A percentile compares a stretch with the other conserved stretches of the same genome.
Evolutionary conservation across 495 filamentous ascomycete genomes (phyloP).

Genomic region (Penicillium bialowiezense): DNA sequence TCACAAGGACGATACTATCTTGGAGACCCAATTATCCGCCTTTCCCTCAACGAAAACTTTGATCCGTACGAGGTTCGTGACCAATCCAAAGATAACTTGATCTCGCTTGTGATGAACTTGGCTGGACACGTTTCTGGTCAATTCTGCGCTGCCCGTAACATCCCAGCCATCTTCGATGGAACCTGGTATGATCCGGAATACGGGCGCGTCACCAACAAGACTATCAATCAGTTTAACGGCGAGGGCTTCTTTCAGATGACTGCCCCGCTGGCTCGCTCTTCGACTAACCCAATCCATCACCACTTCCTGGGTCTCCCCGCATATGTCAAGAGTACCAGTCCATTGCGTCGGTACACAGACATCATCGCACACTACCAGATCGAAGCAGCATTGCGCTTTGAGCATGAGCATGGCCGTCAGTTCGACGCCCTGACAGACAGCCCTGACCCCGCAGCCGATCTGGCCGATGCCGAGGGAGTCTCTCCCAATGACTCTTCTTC

Average conservation of each 20-base stretch:
- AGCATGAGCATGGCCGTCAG: slow-evolving; percentile 51
- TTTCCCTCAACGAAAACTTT: slow-evolving; percentile 18
- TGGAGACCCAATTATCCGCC: slow-evolving; percentile 55
- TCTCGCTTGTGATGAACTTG: slow-evolving; percentile 71
- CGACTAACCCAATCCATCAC: slow-evolving; percentile 51
- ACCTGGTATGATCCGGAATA: slow-evolving; percentile 60
- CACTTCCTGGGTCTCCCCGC: slow-evolving; percentile 60
- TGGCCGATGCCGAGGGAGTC: not conserved
- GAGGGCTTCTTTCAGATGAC: slow-evolving; percentile 29
- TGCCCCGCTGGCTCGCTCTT: slow-evolving; percentile 50
- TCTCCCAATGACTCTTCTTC: not conserved
- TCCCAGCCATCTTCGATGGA: slow-evolving; percentile 76
- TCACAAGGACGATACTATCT: slow-evolving; percentile 33
- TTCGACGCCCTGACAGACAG: slow-evolving; percentile 40
- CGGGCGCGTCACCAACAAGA: slow-evolving; percentile 35
- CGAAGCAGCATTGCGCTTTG: slow-evolving; percentile 72
- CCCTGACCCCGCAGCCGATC: slow-evolving; percentile 2
- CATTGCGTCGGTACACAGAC: slow-evolving; percentile 79
- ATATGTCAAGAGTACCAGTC: slow-evolving; percentile 81
- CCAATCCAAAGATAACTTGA: slow-evolving; percentile 39
- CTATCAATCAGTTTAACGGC: slow-evolving; percentile 32
- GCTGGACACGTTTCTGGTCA: slow-evolving; percentile 68
- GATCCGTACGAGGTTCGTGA: slow-evolving; percentile 43
- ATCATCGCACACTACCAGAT: slow-evolving; percentile 91
- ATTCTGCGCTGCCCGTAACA: slow-evolving; percentile 71